Evolutionary conservation across 371 early-diverging fungal genomes (phyloP), one percentile per base, ranked within the genome.

Genomic region (Mortierella sp.): DNA sequence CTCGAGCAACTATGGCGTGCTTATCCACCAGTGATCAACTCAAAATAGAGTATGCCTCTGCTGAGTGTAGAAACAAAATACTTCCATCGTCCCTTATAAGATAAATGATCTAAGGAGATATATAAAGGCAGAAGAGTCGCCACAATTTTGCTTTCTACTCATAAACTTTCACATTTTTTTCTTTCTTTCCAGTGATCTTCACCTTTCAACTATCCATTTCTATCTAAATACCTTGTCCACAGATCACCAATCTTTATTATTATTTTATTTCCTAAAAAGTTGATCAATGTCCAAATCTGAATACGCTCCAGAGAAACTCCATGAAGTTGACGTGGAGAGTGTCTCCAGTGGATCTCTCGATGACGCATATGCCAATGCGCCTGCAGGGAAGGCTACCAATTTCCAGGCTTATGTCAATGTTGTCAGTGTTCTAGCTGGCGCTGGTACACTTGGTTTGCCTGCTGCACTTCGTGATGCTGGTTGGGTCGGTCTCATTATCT

Each of bases 391-490:
- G 59, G 73, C 79, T 32, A 70, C 82, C 60, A 78, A 77, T 74
- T 80, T 86, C 51, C 86, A 79, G n/a, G 87, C 89, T 13, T 89
- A 88, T 63, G 86, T 89, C 53, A 93, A 90, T 73, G 83, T 93
- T 13, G 91, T 92, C 17, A 93, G 95, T 85, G 93, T 95, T 3
- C 88, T 94, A 19, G 94, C 95, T 4, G 96, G 96, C 37, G 93
- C 94, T 10, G 97, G 97, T 29, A 90, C 95, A 13, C 85, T 96
- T 12, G 94, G 95, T 63, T 86, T 97, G 19, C 95, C 96, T 23
- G 93, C 88, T 63, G 93, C 95, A 26, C 83, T 97, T 22, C 87
- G 83, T 28, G 90, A 93, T 64, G 91, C 93, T 57, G 96, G 96
- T 15, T 97, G 97, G 97, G 76, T 92, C 19, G 93, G 93, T 60